phyloP scores from a whole-genome alignment of 805 yeast species.

The Brettanomyces nanus region DNA sequence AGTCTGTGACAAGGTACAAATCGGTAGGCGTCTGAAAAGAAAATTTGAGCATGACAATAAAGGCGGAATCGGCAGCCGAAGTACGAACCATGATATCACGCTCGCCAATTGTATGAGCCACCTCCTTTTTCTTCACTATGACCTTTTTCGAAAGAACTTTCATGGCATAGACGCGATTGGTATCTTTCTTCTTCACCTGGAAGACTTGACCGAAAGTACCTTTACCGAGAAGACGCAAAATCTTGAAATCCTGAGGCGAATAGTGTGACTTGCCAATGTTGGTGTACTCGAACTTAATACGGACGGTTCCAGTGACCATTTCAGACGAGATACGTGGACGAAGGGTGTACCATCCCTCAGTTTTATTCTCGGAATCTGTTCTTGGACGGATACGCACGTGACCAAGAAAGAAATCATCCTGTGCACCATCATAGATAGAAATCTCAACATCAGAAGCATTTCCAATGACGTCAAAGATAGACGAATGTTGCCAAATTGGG shows the following conservation, averaged over 20 bases:
- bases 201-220: slow-evolving; percentile 98
- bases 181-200: slow-evolving; percentile 89
- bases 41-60: slow-evolving; percentile 91
- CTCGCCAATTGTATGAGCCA: slow-evolving; percentile 97
- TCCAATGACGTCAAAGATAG: slow-evolving; percentile 86
- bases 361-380: slow-evolving; percentile 33
- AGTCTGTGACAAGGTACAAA: slow-evolving; percentile 89
- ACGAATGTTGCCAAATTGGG: slow-evolving; percentile 89
- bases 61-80: slow-evolving; percentile 67
- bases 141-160: slow-evolving; percentile 91
- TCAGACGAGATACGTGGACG: slow-evolving; percentile 71
- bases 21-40: slow-evolving; percentile 94
- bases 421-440: slow-evolving; percentile 81
- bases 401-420: slow-evolving; percentile 80
- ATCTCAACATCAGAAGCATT: slow-evolving; percentile 71
- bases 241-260: slow-evolving; percentile 94
- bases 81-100: slow-evolving; percentile 91
- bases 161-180: slow-evolving; percentile 92
- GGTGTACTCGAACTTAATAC: slow-evolving; percentile 66
- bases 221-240: slow-evolving; percentile 81
- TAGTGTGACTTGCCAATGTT: slow-evolving; percentile 64
- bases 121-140: slow-evolving; percentile 92
- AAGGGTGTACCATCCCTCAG: slow-evolving; percentile 68
- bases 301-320: slow-evolving; percentile 67
- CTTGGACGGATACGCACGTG: slow-evolving; percentile 69